A percentile compares a stretch with the other conserved stretches of the same genome.
These are phyloP conservation scores for Paramecium caudatum DNA, from an alignment of 73 alveolate species.

Conservation along the genomic window DNA sequence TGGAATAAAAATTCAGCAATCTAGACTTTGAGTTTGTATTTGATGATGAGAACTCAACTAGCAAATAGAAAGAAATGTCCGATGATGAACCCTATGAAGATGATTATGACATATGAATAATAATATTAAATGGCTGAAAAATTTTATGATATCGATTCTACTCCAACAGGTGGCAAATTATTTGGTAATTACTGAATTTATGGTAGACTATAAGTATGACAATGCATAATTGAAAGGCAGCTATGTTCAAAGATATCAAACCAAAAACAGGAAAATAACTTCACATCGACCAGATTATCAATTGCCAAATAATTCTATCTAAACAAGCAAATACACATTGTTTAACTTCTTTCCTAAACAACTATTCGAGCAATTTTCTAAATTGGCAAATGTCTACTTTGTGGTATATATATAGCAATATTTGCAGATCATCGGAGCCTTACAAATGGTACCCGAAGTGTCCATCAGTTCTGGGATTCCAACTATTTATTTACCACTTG, in stretches of 20 bases:
- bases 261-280: conserved; percentile 71
- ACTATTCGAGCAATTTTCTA: conserved; percentile 88
- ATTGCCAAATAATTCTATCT: conserved; percentile 76
- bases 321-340: conserved; percentile 83
- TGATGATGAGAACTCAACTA: conserved; percentile 52
- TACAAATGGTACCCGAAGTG: conserved; percentile 84
- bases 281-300: conserved; percentile 69
- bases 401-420: conserved; percentile 57
- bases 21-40: conserved; percentile 66
- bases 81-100: conserved; percentile 71
- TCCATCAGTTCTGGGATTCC: conserved; percentile 94
- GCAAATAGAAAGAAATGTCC: conserved; percentile 9
- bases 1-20: conserved; percentile 53
- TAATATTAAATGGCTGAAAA: conserved; percentile 16
- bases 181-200: no score
- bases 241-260: conserved; percentile 46
- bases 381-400: conserved; percentile 93
- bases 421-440: conserved; percentile 57
- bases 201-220: conserved; percentile 70
- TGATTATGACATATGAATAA: conserved; percentile 65
- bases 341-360: conserved; percentile 88
- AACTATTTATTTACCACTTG: conserved; percentile 88
- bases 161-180: no score
- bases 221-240: conserved; percentile 40
- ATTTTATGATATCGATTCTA: no score